Percentiles rank a stretch among this genome's conserved stretches.
Conservation (phyloP, 768 basidiomycete species). For the Leccinellum luteum region DNA sequence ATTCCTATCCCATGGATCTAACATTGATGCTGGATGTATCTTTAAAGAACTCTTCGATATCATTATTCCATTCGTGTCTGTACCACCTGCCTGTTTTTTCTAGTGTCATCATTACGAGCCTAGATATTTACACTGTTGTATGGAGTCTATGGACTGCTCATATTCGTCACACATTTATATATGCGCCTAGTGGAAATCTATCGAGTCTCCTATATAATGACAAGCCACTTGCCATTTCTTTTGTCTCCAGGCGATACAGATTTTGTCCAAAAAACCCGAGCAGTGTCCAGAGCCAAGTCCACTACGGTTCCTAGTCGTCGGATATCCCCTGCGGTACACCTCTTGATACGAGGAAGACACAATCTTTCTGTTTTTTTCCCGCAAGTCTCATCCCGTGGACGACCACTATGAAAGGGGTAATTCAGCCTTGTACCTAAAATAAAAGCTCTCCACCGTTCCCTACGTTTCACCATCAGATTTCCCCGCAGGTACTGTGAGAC, state of each 20-base stretch:
- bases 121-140: slow-evolving; percentile 10
- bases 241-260: neutral
- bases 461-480: slow-evolving; percentile 6
- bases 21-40: slow-evolving; percentile 7
- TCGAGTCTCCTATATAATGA: neutral
- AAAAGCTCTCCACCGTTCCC: slow-evolving; percentile 16
- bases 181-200: neutral
- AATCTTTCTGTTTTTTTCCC: slow-evolving; percentile 8
- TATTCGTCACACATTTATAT: neutral
- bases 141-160: slow-evolving; percentile 1
- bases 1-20: neutral
- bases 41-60: slow-evolving; percentile 11
- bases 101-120: slow-evolving; percentile 10
- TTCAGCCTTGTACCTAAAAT: slow-evolving; percentile 9
- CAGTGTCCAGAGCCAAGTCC: slow-evolving; percentile 13
- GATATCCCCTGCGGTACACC: slow-evolving; percentile 4
- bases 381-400: slow-evolving; percentile 9
- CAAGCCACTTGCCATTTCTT: neutral
- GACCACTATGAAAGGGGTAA: slow-evolving; percentile 20
- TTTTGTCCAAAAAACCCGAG: slow-evolving; percentile 5
- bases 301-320: slow-evolving; percentile 10
- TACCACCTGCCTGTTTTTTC: slow-evolving; percentile 19
- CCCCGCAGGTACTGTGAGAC: too few relatives aligned
- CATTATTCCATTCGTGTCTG: slow-evolving; percentile 20
- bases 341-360: slow-evolving; percentile 10